phyloP scores from a whole-genome alignment of 176 grass and related monocot genomes.

The Carex kokanica region DNA sequence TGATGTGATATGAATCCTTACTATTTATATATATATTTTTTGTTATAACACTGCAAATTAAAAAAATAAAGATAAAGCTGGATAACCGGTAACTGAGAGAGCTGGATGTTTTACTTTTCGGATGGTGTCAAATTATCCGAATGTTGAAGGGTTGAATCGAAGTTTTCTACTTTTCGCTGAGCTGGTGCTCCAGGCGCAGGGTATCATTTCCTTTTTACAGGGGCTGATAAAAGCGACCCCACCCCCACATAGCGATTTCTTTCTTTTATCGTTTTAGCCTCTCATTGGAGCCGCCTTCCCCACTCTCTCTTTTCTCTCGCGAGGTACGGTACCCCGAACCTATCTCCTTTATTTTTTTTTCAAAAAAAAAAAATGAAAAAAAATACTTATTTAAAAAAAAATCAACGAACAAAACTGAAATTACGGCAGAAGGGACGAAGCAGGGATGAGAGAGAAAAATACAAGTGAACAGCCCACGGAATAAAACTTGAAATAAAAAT shows the following conservation, averaged over 20 bases:
- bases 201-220: neutral
- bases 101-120: neutral
- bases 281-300: conserved; percentile 18
- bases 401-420: neutral
- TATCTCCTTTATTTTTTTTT: neutral
- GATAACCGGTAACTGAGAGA: neutral
- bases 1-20: neutral
- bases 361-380: neutral
- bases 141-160: neutral
- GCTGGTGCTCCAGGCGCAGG: neutral
- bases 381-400: neutral
- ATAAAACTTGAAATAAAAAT: neutral
- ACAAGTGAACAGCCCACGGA: neutral
- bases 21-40: no score
- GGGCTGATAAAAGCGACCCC: conserved; percentile 18
- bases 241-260: neutral
- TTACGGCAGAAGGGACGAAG: neutral
- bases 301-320: conserved; percentile 14
- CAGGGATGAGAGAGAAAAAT: neutral
- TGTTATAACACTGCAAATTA: neutral
- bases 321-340: conserved; percentile 15
- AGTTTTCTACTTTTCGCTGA: neutral
- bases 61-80: neutral
- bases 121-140: neutral
- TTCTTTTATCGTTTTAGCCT: neutral